Evolutionary conservation across 2,329 filamentous ascomycete genomes (phyloP), one percentile per base, ranked within the genome.

Genomic region (Sarocladiaceae sp.): DNA sequence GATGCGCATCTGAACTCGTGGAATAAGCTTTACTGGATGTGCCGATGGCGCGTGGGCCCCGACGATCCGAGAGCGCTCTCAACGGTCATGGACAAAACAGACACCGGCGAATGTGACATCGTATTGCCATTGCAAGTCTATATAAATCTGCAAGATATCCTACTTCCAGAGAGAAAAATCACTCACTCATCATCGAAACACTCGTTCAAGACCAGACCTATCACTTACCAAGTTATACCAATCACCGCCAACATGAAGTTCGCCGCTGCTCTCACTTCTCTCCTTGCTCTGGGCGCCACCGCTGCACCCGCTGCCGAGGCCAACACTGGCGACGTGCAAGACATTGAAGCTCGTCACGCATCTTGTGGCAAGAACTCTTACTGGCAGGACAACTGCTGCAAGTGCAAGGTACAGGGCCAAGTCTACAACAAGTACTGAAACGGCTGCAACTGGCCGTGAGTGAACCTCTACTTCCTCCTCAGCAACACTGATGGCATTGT

Each of bases 341-440:
- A 21, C 18, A 15, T 35, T n/a, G 33, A 35, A 7, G 33, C 33
- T n/a, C 33, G 33, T n/a, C 5, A 21, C 15, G 6, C 6, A 4
- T 7, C 6, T 6, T 35, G 33, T 19, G 33, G 33, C 18, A 15
- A 19, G 7, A 20, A 35, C 15, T 18, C 33, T 19, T 35, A 19
- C 33, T 35, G 33, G 33, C 19, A 35, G 33, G 18, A 35, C 16
- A n/a, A 35, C 15, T 35, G 33, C 33, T 35, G 33, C 18, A 6
- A 35, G 33, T 35, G 33, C 33, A 6, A 20, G 10, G n/a, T 19
- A 9, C 16, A 35, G 18, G 33, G 33, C 18, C 6, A 9, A 19
- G 33, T 35, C 15, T 21, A 35, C 33, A 35, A 35, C 33, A 35
- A 35, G 33, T 6, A 18, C 16, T 35, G 33, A 19, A 19, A 19